phyloP scores from a whole-genome alignment of 495 filamentous ascomycete genomes.

The Penicillium subrubescens region DNA sequence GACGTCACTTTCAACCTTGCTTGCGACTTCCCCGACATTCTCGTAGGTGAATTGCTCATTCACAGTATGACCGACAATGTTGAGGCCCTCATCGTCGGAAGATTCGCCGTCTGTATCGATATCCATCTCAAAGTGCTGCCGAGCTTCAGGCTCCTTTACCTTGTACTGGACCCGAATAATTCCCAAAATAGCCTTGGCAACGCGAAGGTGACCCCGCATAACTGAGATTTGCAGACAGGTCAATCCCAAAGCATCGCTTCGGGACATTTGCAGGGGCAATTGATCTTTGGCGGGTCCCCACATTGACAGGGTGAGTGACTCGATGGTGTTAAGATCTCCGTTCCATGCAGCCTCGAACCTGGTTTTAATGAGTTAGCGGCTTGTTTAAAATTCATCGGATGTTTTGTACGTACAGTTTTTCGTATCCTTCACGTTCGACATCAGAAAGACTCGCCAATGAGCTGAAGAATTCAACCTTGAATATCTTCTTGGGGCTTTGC shows the following conservation, averaged over 20 bases:
- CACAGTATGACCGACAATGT: conserved; percentile 49
- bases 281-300: conserved; percentile 45
- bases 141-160: conserved; percentile 38
- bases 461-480: conserved; percentile 54
- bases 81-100: conserved; percentile 39
- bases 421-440: conserved; percentile 53
- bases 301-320: conserved; percentile 47
- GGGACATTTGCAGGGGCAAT: conserved; percentile 62
- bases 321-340: conserved; percentile 61
- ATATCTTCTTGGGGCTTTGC: conserved; percentile 29
- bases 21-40: conserved; percentile 64
- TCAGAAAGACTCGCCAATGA: conserved; percentile 52
- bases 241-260: conserved; percentile 45
- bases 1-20: conserved; percentile 60
- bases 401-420: conserved; percentile 45
- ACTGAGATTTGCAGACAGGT: conserved; percentile 68
- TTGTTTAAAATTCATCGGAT: background rate
- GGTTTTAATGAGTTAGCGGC: conserved; percentile 17
- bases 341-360: conserved; percentile 71
- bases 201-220: conserved; percentile 58
- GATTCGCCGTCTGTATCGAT: conserved; percentile 26
- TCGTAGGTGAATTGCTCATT: conserved; percentile 70
- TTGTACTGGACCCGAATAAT: conserved; percentile 69
- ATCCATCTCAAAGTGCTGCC: conserved; percentile 52
- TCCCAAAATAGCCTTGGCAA: conserved; percentile 64